Evolutionary conservation across 2,329 filamentous ascomycete species (phyloP).

Genomic region (Diaporthe longicolla): DNA sequence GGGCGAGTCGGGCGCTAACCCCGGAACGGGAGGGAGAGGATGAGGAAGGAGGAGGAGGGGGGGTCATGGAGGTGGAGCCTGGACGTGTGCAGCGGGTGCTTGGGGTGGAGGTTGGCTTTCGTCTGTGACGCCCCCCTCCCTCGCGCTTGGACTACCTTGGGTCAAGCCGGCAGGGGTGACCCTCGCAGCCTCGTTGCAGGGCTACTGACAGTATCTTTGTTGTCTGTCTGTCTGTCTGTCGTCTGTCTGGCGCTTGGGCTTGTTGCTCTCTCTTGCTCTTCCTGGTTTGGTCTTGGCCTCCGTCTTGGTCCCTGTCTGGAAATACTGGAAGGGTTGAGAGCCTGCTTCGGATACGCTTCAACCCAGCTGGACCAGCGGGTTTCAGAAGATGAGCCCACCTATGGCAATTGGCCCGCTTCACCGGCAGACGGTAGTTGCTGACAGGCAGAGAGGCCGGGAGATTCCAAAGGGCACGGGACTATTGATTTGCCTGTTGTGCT

Average conservation of each 20-base stretch:
- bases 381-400: conserved; percentile 31
- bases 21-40: conserved; percentile 7
- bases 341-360: conserved; percentile 33
- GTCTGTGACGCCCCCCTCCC: conserved; percentile 32
- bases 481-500: conserved; percentile 17
- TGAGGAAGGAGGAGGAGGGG: not conserved
- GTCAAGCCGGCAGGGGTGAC: conserved; percentile 1
- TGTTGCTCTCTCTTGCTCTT: not conserved
- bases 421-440: not conserved
- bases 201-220: not conserved
- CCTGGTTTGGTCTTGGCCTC: not conserved
- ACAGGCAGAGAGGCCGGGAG: not conserved
- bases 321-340: conserved; percentile 2
- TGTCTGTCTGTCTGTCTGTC: not conserved
- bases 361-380: conserved; percentile 10
- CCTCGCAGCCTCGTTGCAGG: conserved; percentile 22
- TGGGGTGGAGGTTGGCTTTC: conserved; percentile 26
- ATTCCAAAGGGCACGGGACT: not conserved
- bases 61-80: not conserved
- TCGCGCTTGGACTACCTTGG: conserved; percentile 28
- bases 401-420: not conserved
- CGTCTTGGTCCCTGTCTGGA: conserved; percentile 20
- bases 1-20: conserved; percentile 10
- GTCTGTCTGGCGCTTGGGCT: not conserved
- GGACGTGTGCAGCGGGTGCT: not conserved